Conservation (phyloP, 1,284 basidiomycete genomes). For the Pseudozyma sp. region DNA sequence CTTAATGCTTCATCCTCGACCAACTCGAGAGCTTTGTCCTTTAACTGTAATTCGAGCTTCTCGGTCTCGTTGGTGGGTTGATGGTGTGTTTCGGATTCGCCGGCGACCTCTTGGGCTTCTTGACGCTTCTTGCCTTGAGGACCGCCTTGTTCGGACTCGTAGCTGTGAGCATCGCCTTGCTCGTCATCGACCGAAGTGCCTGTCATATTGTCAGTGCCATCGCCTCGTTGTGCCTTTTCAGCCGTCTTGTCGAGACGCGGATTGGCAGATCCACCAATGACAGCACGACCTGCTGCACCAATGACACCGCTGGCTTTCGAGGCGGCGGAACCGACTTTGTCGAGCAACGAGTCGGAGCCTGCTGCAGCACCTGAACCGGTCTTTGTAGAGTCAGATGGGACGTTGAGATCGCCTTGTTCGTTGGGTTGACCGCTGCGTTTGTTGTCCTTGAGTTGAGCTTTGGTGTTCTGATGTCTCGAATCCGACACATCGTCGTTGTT, state of each 20-base stretch:
- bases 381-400: conserved; percentile 37
- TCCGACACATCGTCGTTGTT: conserved; percentile 7
- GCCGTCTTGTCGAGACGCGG: conserved; percentile 44
- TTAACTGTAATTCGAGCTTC: conserved; percentile 30
- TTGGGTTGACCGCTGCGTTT: conserved; percentile 26
- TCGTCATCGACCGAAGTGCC: conserved; percentile 28
- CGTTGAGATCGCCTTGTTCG: conserved; percentile 32
- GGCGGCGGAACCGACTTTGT: conserved; percentile 69
- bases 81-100: background rate
- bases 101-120: conserved; percentile 17
- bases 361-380: conserved; percentile 39
- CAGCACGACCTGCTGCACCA: conserved; percentile 71
- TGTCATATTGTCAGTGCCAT: conserved; percentile 19
- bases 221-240: conserved; percentile 20
- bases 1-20: conserved; percentile 24
- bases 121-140: conserved; percentile 38
- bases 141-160: conserved; percentile 30
- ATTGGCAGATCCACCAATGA: conserved; percentile 31
- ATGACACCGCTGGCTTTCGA: conserved; percentile 76
- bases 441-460: conserved; percentile 23
- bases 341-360: conserved; percentile 34
- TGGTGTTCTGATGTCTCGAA: background rate
- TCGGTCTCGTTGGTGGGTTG: conserved; percentile 31
- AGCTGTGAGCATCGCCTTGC: conserved; percentile 16
- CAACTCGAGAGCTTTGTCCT: conserved; percentile 21